Base-by-base conservation (phyloP, 2,329 filamentous ascomycete species). In the Cercospora janseana region DNA sequence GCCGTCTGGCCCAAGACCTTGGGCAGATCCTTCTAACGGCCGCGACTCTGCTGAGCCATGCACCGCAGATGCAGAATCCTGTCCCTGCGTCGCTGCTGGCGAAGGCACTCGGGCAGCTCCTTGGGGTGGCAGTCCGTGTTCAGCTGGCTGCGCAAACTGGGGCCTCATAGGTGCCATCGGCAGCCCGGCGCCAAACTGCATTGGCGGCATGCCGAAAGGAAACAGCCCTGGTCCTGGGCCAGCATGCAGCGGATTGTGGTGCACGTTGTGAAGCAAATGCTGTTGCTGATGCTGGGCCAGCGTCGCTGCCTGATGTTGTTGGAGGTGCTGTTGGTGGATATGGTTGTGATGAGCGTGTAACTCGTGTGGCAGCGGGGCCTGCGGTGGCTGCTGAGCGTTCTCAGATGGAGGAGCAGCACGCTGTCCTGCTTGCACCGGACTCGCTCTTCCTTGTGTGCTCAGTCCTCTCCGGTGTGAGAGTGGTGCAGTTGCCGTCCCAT, bases 401-500 rank as follows among this genome's bases (percentile, higher is more conserved):
- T 23, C 34, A 13, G n/a, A 7, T 31, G 35, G 44, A 42, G 24
- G 27, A 20, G 26, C 51, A 37, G 32, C 40, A 40, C 37, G 29
- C 27, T 40, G 47, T 26, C 37, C 21, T 44, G 24, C 29, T 12
- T 46, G 34, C 41, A 46, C 53, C 10, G 56, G 51, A 35, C 56
- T 56, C 18, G 43, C 41, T 34, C 47, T 48, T n/a, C 12, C 38
- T 6, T 40, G 41, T 9, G 55, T 57, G 27, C 46, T 46, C 18
- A 54, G 21, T 6, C 40, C 55, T 35, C 49, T 44, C 4, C 52
- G 29, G 5, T 51, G 50, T 3, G 55, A 52, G 10, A 57, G 26
- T 13, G 54, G 46, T 7, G 51, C 51, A 16, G 46, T 53, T 3
- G 35, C 46, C 4, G 44, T 46, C 9, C 56, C 56, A 24, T 63